These are phyloP conservation scores for Diaporthe citri DNA, from an alignment of 2,329 filamentous ascomycete species.

Conservation along the genomic window DNA sequence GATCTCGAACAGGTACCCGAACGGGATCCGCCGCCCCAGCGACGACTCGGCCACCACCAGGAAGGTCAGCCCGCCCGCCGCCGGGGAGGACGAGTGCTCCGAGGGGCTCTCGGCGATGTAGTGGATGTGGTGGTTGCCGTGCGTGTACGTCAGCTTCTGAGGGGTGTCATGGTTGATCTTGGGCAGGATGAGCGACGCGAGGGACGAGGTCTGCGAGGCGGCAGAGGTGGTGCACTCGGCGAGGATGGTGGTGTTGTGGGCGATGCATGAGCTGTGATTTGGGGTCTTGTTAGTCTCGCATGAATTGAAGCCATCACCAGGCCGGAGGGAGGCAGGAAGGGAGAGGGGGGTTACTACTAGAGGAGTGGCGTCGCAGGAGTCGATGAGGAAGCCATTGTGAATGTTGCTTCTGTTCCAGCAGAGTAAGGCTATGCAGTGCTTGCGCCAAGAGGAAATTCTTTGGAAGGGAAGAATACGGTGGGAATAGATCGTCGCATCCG, in stretches of 20 bases:
- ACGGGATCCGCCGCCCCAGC: conserved; percentile 89
- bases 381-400: conserved; percentile 78
- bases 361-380: conserved; percentile 76
- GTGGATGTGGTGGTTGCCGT: conserved; percentile 93
- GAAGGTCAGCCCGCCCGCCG: conserved; percentile 86
- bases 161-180: conserved; percentile 86
- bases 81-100: conserved; percentile 69
- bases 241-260: conserved; percentile 92
- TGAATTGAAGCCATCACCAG: conserved; percentile 26
- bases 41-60: conserved; percentile 87
- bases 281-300: conserved; percentile 37
- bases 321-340: neutral
- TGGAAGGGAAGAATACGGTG: neutral
- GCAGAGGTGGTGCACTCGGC: conserved; percentile 91
- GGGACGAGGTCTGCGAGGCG: conserved; percentile 83
- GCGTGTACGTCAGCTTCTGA: conserved; percentile 94
- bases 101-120: conserved; percentile 90
- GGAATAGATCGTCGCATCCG: neutral
- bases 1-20: conserved; percentile 91
- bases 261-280: conserved; percentile 83
- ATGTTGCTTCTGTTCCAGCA: neutral
- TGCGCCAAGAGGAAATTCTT: neutral
- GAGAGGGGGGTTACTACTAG: conserved; percentile 68
- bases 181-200: conserved; percentile 93
- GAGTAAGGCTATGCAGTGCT: neutral